phyloP scores from a whole-genome alignment of 192 early-diverging fungal genomes.

The Backusella australiensis region DNA sequence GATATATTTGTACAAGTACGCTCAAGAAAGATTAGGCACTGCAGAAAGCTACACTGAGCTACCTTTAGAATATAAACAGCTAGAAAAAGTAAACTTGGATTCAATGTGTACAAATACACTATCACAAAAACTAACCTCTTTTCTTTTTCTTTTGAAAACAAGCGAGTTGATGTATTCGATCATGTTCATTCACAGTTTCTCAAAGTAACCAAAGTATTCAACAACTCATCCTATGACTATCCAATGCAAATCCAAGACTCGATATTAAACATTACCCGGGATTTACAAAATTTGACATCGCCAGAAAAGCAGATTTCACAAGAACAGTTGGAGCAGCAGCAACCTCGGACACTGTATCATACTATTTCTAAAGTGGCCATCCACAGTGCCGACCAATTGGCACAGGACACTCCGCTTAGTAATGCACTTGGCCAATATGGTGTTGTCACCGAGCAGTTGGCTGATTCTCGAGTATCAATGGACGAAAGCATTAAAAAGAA shows the following conservation, averaged over 20 bases:
- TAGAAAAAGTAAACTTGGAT: neutral
- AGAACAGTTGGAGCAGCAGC: neutral
- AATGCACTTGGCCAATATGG: neutral
- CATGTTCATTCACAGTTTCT: neutral
- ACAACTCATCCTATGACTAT: neutral
- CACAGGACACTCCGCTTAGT: neutral
- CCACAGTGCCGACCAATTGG: neutral
- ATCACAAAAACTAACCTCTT: neutral
- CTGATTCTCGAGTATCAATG: neutral
- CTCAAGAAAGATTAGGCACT: neutral
- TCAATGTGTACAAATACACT: neutral
- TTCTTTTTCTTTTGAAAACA: neutral
- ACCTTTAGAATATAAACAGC: neutral
- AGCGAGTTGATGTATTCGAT: neutral
- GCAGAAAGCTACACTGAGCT: neutral
- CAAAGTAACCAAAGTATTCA: neutral
- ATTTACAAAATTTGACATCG: neutral
- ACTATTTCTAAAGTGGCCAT: neutral
- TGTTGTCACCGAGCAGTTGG: neutral
- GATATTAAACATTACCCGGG: neutral
- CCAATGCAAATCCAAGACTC: neutral
- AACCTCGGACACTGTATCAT: neutral
- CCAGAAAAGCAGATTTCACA: neutral
- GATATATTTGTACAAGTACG: neutral
- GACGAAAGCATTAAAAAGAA: neutral